phyloP scores from a whole-genome alignment of 768 basidiomycete species.

The Dacryopinax spathularia region DNA sequence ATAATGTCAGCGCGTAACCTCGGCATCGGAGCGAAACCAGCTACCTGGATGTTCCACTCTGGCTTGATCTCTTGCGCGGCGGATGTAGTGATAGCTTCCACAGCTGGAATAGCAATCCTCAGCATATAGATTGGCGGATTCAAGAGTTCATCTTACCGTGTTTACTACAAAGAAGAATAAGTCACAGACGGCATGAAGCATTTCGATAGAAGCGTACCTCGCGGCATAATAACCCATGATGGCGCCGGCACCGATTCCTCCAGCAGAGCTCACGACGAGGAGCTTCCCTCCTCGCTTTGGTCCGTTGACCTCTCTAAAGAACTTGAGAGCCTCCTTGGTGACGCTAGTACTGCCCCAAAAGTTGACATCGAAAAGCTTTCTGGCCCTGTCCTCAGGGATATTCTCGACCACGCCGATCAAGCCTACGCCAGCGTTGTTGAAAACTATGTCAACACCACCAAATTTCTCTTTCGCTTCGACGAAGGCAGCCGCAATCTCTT shows the following conservation, averaged over 20 bases:
- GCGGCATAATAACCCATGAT: not conserved
- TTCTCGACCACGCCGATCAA: constrained; percentile 28
- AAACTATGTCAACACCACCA: constrained; percentile 33
- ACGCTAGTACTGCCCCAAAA: constrained; percentile 29
- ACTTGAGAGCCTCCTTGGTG: constrained; percentile 14
- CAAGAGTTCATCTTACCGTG: not conserved
- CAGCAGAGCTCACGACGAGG: not conserved
- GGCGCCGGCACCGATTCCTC: not conserved
- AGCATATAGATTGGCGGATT: not conserved
- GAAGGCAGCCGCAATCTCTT: constrained; percentile 27
- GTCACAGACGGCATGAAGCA: not conserved
- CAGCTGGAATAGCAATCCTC: not conserved
- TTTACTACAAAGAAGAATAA: not conserved
- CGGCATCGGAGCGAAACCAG: not conserved
- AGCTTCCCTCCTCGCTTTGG: constrained; percentile 7
- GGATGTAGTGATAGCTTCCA: not conserved
- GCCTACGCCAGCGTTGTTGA: constrained; percentile 30
- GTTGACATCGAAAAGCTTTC: constrained; percentile 27
- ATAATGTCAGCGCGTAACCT: not conserved
- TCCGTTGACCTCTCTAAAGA: not conserved
- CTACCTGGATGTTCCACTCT: not conserved
- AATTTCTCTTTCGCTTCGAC: constrained; percentile 24
- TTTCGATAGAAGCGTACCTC: not conserved
- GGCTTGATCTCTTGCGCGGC: not conserved
- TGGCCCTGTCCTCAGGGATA: constrained; percentile 23